Conservation (phyloP, 2,329 filamentous ascomycete genomes). For the Moelleriella libera region DNA sequence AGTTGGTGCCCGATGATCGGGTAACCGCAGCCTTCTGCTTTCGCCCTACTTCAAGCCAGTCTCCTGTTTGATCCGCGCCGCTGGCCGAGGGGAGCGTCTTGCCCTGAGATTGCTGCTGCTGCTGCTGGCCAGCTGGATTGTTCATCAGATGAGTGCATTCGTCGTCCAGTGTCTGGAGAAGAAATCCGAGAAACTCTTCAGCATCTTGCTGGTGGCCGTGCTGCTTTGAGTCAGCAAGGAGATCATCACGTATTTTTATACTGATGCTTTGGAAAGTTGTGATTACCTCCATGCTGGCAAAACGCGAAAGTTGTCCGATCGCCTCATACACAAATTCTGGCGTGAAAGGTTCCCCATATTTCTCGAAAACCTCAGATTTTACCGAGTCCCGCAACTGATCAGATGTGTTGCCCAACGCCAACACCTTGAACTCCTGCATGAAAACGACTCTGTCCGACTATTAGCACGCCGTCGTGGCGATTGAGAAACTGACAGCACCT, state of each 20-base stretch:
- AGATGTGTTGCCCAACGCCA: constrained; percentile 61
- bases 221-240: constrained; percentile 23
- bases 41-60: constrained; percentile 87
- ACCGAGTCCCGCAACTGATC: constrained; percentile 62
- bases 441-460: constrained; percentile 64
- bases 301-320: constrained; percentile 73
- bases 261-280: constrained; percentile 6
- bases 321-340: constrained; percentile 94
- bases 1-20: constrained; percentile 63
- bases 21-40: constrained; percentile 82
- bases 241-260: background rate
- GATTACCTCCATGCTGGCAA: constrained; percentile 78
- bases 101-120: constrained; percentile 15
- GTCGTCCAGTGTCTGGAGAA: constrained; percentile 84
- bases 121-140: constrained; percentile 25
- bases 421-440: constrained; percentile 78
- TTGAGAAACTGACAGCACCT: constrained; percentile 18
- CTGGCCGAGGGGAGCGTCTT: constrained; percentile 15
- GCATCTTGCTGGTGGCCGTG: constrained; percentile 96
- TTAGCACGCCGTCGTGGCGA: background rate
- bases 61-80: constrained; percentile 20
- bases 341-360: constrained; percentile 81
- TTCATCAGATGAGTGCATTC: constrained; percentile 70
- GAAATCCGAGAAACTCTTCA: constrained; percentile 88
- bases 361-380: constrained; percentile 72